A percentile compares a stretch with the other conserved stretches of the same genome.
phyloP scores from a whole-genome alignment of 164 flowering plant genomes.

The Piper betle region DNA sequence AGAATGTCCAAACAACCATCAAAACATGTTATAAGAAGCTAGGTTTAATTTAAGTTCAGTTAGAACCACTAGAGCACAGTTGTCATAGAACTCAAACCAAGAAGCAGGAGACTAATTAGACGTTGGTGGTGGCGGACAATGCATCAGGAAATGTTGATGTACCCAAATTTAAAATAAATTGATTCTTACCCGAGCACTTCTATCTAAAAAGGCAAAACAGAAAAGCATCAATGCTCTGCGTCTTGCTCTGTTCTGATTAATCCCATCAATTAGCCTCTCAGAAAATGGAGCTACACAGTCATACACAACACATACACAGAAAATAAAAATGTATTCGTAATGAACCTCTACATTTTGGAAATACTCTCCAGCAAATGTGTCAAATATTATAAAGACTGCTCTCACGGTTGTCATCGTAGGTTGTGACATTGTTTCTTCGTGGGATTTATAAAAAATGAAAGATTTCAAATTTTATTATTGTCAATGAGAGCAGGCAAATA shows the following conservation, averaged over 20 bases:
- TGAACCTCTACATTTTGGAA: not conserved
- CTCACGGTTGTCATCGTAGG: too few relatives aligned
- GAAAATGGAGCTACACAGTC: conserved; percentile 42
- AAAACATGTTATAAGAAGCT: not conserved
- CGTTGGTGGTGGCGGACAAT: too few relatives aligned
- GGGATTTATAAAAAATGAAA: too few relatives aligned
- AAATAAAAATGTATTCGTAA: not conserved
- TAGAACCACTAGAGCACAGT: not conserved
- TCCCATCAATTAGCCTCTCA: conserved; percentile 65
- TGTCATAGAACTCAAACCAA: not conserved
- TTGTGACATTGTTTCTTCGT: too few relatives aligned
- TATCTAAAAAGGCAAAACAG: conserved; percentile 51
- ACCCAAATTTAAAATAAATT: not conserved
- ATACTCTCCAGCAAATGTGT: not conserved
- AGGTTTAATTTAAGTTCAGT: not conserved
- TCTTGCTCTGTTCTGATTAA: conserved; percentile 68
- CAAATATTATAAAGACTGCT: not conserved
- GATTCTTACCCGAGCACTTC: conserved; percentile 43
- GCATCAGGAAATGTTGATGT: too few relatives aligned
- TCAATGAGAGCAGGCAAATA: not conserved
- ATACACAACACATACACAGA: not conserved
- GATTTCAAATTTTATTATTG: too few relatives aligned
- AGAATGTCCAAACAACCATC: not conserved
- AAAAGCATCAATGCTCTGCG: conserved; percentile 71
- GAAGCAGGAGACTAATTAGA: not conserved